phyloP scores from a whole-genome alignment of 2,329 filamentous ascomycete species.

The Penicillium brevicompactum region DNA sequence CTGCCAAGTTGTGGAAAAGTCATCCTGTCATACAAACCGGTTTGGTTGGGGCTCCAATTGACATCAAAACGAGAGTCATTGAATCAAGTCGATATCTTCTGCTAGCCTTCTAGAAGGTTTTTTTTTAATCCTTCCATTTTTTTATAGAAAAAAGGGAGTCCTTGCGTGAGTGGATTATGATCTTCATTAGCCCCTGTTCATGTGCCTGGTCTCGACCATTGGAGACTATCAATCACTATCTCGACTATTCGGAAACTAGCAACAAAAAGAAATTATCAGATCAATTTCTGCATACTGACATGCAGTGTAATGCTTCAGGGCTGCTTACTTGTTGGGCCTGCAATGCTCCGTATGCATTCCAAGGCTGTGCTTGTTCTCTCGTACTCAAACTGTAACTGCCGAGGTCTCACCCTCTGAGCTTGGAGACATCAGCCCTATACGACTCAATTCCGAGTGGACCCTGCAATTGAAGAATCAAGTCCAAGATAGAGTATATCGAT shows the following conservation, averaged over 20 bases:
- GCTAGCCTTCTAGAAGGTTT: neutral
- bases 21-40: neutral
- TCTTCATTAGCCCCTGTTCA: conserved; percentile 7
- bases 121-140: neutral
- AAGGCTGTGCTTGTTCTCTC: too few relatives aligned
- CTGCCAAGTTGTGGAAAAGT: neutral
- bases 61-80: too few relatives aligned
- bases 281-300: neutral
- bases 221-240: neutral
- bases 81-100: neutral
- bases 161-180: conserved; percentile 9
- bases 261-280: neutral
- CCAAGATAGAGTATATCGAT: too few relatives aligned
- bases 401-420: too few relatives aligned
- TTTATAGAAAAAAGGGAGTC: neutral
- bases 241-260: neutral
- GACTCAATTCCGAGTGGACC: too few relatives aligned
- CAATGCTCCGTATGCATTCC: too few relatives aligned
- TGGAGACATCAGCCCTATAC: too few relatives aligned
- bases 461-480: too few relatives aligned
- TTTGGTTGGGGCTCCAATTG: neutral
- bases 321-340: too few relatives aligned
- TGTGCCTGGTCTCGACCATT: neutral
- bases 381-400: too few relatives aligned
- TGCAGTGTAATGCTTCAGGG: neutral